Evolutionary conservation across 73 alveolate genomes (phyloP).

Genomic region (Paramecium primaurelia): DNA sequence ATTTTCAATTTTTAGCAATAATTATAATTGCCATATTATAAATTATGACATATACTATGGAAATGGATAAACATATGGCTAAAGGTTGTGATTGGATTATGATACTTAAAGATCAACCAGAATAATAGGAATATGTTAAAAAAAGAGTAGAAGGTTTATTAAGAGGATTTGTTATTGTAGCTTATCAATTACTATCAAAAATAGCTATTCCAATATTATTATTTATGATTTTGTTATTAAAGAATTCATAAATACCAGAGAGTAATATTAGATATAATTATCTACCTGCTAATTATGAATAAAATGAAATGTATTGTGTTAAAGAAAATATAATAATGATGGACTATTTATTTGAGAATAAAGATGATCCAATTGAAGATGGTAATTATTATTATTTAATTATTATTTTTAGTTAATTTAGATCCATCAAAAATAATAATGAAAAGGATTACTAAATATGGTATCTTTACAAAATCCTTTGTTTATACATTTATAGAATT

Average conservation of each 20-base stretch:
- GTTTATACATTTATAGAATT: background rate
- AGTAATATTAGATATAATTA: background rate
- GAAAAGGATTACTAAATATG: constrained; percentile 16
- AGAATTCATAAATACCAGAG: background rate
- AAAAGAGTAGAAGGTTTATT: background rate
- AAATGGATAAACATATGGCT: constrained; percentile 33
- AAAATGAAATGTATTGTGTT: background rate
- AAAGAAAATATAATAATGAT: background rate
- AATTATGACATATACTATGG: background rate
- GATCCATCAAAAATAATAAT: background rate
- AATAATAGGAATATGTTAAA: background rate
- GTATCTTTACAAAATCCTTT: background rate
- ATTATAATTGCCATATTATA: background rate
- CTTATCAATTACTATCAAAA: background rate
- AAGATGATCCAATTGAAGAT: background rate
- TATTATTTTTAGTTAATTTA: background rate
- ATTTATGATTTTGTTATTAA: background rate
- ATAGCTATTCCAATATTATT: constrained; percentile 1
- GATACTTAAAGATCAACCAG: background rate
- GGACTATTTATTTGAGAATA: background rate
- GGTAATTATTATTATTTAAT: background rate
- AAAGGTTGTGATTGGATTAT: constrained; percentile 28
- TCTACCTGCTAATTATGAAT: background rate
- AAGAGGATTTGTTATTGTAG: background rate
- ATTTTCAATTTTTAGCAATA: background rate